Percentiles rank a stretch among this genome's conserved stretches.
These are phyloP conservation scores for Leccinum pellstonianum DNA, from an alignment of 768 basidiomycete species.

Conservation along the genomic window DNA sequence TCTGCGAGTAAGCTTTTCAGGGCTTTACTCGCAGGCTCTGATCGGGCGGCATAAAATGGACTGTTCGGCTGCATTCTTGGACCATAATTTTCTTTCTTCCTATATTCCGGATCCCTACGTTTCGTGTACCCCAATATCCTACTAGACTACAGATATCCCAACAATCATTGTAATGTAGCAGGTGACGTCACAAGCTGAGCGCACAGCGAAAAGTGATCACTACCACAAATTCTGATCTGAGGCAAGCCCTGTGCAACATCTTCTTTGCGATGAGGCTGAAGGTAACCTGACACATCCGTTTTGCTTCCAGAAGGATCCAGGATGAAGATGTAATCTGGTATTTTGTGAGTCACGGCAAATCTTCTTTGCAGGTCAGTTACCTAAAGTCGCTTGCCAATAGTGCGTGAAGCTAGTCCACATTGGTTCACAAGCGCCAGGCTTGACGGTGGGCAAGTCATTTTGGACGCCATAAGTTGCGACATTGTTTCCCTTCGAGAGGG, in stretches of 20 bases:
- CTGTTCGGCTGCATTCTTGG: not conserved
- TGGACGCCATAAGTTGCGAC: slow-evolving; percentile 53
- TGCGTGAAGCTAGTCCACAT: slow-evolving; percentile 88
- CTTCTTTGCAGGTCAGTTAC: slow-evolving; percentile 37
- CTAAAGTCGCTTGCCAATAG: slow-evolving; percentile 80
- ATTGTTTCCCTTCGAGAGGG: slow-evolving; percentile 12
- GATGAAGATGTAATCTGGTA: slow-evolving; percentile 87
- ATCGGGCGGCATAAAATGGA: slow-evolving; percentile 46
- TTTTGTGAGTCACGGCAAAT: slow-evolving; percentile 8
- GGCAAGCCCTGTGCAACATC: slow-evolving; percentile 76
- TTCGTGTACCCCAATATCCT: slow-evolving; percentile 15
- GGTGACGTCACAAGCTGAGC: slow-evolving; percentile 48
- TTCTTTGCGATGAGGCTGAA: slow-evolving; percentile 57
- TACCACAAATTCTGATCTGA: slow-evolving; percentile 72
- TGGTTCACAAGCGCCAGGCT: slow-evolving; percentile 67
- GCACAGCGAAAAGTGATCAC: slow-evolving; percentile 83
- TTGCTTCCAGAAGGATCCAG: slow-evolving; percentile 41
- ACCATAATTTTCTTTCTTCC: not conserved
- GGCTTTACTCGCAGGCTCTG: slow-evolving; percentile 83
- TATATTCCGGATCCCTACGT: not conserved
- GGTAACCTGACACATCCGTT: slow-evolving; percentile 49
- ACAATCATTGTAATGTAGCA: slow-evolving; percentile 7
- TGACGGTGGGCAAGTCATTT: slow-evolving; percentile 35
- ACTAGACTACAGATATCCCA: slow-evolving; percentile 5
- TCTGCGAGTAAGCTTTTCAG: slow-evolving; percentile 84